phyloP scores from a whole-genome alignment of 2,329 filamentous ascomycete species.

The Dactylonectria estremocensis region DNA sequence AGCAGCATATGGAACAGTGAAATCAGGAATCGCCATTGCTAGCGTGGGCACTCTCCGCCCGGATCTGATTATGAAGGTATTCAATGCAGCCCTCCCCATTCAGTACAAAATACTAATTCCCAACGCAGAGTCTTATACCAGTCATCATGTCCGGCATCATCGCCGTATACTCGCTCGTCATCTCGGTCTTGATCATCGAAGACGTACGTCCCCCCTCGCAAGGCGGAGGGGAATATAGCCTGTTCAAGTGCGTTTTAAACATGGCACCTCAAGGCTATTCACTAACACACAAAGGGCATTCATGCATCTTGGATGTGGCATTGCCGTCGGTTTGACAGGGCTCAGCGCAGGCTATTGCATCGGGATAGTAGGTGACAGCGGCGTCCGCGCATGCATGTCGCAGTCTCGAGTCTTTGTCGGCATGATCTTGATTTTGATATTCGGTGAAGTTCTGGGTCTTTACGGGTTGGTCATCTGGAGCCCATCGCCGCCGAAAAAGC shows the following conservation, averaged over 20 bases:
- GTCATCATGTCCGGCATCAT: constrained; percentile 99
- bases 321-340: constrained; percentile 93
- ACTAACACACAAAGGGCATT: constrained; percentile 75
- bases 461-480: constrained; percentile 80
- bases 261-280: not conserved
- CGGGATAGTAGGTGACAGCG: constrained; percentile 93
- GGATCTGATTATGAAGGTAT: constrained; percentile 91
- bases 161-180: constrained; percentile 96
- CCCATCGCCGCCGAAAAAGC: not conserved
- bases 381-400: constrained; percentile 95
- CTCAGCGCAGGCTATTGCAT: constrained; percentile 97
- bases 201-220: constrained; percentile 82
- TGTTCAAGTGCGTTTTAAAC: constrained; percentile 78
- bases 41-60: constrained; percentile 88
- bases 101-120: constrained; percentile 27
- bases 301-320: constrained; percentile 91
- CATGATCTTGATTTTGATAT: constrained; percentile 99
- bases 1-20: constrained; percentile 89
- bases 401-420: constrained; percentile 97
- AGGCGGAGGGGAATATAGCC: constrained; percentile 76
- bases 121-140: constrained; percentile 80
- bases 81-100: not conserved
- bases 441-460: constrained; percentile 97
- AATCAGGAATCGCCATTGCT: constrained; percentile 89
- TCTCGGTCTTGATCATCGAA: constrained; percentile 94